Conservation (phyloP, 306 rosid species). For the Fagus sylvatica region DNA sequence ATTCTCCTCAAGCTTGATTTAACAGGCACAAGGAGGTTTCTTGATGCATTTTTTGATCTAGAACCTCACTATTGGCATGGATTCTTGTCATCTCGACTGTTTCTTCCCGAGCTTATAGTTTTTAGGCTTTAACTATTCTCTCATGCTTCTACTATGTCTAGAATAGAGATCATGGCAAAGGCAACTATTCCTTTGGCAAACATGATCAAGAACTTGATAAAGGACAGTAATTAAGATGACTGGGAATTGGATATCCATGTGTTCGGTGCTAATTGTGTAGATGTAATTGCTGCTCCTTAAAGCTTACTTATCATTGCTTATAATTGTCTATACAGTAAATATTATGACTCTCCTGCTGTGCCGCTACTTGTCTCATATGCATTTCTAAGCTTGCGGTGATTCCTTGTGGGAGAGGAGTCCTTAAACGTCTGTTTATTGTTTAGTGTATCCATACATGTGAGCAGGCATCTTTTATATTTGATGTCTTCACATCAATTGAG, state of each 20-base stretch:
- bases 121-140: slow-evolving; percentile 90
- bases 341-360: not conserved
- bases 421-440: not conserved
- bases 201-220: slow-evolving; percentile 86
- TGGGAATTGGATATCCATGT: slow-evolving; percentile 18
- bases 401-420: slow-evolving; percentile 2
- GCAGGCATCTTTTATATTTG: not conserved
- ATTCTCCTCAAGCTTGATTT: slow-evolving; percentile 91
- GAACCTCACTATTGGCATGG: slow-evolving; percentile 99
- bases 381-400: slow-evolving; percentile 17
- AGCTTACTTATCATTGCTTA: slow-evolving; percentile 39
- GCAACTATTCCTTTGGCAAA: slow-evolving; percentile 92
- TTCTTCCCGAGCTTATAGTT: slow-evolving; percentile 75
- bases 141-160: slow-evolving; percentile 83
- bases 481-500: not conserved
- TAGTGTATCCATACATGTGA: slow-evolving; percentile 24
- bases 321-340: slow-evolving; percentile 14
- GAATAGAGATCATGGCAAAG: slow-evolving; percentile 91
- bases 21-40: slow-evolving; percentile 78
- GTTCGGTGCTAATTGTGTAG: slow-evolving; percentile 47
- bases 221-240: slow-evolving; percentile 65
- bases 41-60: slow-evolving; percentile 87
- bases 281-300: slow-evolving; percentile 25
- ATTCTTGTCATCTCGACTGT: slow-evolving; percentile 89
- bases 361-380: not conserved